Evolutionary conservation across 225 moss, liverwort and hornwort species (phyloP).

Genomic region (Sphagnum contortum): DNA sequence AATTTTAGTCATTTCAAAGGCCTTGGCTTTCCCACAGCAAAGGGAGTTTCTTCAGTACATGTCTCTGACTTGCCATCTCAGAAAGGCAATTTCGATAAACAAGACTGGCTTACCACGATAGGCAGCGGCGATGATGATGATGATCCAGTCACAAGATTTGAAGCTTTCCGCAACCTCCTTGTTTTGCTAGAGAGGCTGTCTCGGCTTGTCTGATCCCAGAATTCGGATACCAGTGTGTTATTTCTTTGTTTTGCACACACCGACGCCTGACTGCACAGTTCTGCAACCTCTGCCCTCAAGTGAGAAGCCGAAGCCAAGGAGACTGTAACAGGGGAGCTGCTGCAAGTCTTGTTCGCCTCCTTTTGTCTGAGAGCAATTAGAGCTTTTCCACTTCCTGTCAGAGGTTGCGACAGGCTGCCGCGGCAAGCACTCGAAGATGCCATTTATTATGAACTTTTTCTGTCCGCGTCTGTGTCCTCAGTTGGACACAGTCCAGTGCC

Average conservation of each 20-base stretch:
- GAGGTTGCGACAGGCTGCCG: too few relatives aligned
- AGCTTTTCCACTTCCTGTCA: too few relatives aligned
- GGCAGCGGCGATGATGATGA: constrained; percentile 6
- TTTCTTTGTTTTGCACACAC: constrained; percentile 7
- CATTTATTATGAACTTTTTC: too few relatives aligned
- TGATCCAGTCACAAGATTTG: background rate
- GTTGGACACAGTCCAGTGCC: too few relatives aligned
- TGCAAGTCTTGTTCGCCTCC: too few relatives aligned
- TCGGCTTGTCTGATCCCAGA: constrained; percentile 27
- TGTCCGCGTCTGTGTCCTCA: too few relatives aligned
- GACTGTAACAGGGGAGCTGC: too few relatives aligned
- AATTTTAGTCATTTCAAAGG: too few relatives aligned
- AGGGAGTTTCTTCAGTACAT: background rate
- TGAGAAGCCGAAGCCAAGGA: constrained; percentile 16
- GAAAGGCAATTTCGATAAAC: background rate
- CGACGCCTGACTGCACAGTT: constrained; percentile 21
- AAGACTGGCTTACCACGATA: constrained; percentile 18
- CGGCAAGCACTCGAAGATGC: too few relatives aligned
- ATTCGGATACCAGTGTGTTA: constrained; percentile 16
- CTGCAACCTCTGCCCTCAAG: constrained; percentile 20
- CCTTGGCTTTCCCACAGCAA: too few relatives aligned
- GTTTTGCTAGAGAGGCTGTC: constrained; percentile 15
- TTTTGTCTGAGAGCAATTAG: too few relatives aligned
- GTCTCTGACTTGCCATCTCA: constrained; percentile 1
- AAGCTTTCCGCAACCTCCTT: constrained; percentile 10